Base-by-base conservation (phyloP, 176 grass and related monocot genomes). In the Musa beccarii region DNA sequence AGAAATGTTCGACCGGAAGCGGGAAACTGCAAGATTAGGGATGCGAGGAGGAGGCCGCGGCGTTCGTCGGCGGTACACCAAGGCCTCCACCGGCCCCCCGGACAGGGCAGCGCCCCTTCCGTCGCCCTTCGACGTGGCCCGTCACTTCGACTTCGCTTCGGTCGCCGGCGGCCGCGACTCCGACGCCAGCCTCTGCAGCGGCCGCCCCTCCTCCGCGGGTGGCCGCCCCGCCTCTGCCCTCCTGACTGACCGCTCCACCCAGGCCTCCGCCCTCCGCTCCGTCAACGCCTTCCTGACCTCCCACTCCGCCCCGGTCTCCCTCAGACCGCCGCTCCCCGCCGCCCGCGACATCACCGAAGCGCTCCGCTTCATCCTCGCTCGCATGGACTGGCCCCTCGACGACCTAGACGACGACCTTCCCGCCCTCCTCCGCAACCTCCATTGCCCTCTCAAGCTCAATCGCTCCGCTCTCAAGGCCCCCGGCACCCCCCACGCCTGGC, bases 401-500 rank as follows among this genome's bases (percentile, higher is more conserved):
- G 64, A 23, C 50, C 83, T 93, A 57, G 84, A 93, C 57, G 90
- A 89, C 0, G 90, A 98, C 57, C 78, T 98, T 11, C 73, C 86
- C 74, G 1, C 1, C 0, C 17, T 82, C 67, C 87, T 97, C n/a
- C 84, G 78, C 23, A 1, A 80, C 11, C 72, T 93, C 10, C 25
- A 28, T 2, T 93, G 86, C 53, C 86, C 90, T 4, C 22, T 75
- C 59, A 94, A 87, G 76, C 78, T 91, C 66, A 86, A 79, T 54
- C 77, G 81, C 43, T 98, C 95, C 49, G 84, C 86, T 1, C 90
- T 99, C 54, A 89, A 91, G 53, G 86, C 84, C 52, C 90, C 95
- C 11, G 83, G 90, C 29, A 91, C 90, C 53, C 95, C 90, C 79
- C 95, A 92, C 74, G 75, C 80, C 8, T 94, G 95, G 95, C 95